Evolutionary conservation across 805 yeast species (phyloP).

Genomic region (Clavispora vitiphila): DNA sequence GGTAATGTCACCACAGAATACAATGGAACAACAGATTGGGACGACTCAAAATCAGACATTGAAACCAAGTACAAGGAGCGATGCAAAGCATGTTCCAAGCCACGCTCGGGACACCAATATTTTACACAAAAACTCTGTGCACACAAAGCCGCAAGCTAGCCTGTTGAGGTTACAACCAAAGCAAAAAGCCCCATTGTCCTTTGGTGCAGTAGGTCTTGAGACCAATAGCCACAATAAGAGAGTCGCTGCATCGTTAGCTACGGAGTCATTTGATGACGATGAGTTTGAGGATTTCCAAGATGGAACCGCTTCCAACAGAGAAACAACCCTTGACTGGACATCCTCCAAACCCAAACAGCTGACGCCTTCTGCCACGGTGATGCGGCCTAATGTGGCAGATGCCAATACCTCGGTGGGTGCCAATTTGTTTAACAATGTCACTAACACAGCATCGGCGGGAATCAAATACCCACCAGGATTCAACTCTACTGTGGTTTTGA

Average conservation of each 20-base stretch:
- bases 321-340: constrained; percentile 14
- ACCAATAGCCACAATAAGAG: constrained; percentile 11
- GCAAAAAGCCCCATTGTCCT: constrained; percentile 9
- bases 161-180: constrained; percentile 2
- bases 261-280: constrained; percentile 1
- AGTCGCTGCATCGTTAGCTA: constrained; percentile 14
- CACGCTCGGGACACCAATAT: no score
- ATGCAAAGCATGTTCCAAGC: no score
- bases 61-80: no score
- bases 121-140: not conserved
- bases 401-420: no score
- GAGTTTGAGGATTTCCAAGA: constrained; percentile 27
- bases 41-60: no score
- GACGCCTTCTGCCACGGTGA: not conserved
- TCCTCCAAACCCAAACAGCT: constrained; percentile 4
- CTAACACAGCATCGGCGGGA: constrained; percentile 1
- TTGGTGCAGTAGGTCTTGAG: constrained; percentile 21
- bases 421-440: constrained; percentile 11
- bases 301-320: constrained; percentile 1
- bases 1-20: no score
- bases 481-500: constrained; percentile 20
- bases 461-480: constrained; percentile 30
- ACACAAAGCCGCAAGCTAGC: constrained; percentile 1
- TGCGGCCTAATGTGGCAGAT: not conserved
- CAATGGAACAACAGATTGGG: no score